Conservation (phyloP, 2,329 filamentous ascomycete species). For the Penicillium sumatraense region DNA sequence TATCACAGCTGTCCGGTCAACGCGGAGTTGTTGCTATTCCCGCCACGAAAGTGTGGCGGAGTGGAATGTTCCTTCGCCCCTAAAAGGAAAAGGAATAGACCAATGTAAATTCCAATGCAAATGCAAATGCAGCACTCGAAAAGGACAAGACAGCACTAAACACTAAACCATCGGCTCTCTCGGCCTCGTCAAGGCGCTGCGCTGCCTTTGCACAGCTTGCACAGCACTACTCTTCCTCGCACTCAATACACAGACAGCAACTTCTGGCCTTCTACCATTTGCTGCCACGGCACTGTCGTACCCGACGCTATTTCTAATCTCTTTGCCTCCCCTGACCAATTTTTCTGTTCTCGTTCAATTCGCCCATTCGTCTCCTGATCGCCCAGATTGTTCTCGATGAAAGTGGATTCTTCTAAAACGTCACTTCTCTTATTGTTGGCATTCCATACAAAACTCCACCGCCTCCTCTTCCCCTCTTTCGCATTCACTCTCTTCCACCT, state of each 20-base stretch:
- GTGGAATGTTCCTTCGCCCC: background rate
- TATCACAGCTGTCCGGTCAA: no score
- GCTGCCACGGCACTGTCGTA: background rate
- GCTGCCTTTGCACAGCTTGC: background rate
- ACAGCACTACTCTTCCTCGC: background rate
- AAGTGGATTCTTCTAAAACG: constrained; percentile 19
- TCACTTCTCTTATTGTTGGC: background rate
- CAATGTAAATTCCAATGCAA: no score
- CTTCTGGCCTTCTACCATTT: no score
- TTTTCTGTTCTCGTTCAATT: background rate
- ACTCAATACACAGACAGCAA: no score
- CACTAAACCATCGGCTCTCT: background rate
- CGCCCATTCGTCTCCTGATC: constrained; percentile 4
- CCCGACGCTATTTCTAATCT: constrained; percentile 1
- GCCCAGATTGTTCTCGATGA: constrained; percentile 26
- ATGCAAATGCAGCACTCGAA: no score
- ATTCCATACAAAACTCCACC: constrained; percentile 26
- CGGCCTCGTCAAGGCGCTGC: background rate
- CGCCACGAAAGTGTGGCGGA: no score
- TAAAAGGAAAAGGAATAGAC: background rate
- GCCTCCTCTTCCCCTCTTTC: constrained; percentile 14
- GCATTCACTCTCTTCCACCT: constrained; percentile 7
- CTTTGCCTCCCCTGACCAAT: background rate
- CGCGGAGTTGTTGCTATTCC: no score
- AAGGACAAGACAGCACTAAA: background rate